phyloP scores from a whole-genome alignment of 2,329 filamentous ascomycete species.

The Hypoxylon sp. region DNA sequence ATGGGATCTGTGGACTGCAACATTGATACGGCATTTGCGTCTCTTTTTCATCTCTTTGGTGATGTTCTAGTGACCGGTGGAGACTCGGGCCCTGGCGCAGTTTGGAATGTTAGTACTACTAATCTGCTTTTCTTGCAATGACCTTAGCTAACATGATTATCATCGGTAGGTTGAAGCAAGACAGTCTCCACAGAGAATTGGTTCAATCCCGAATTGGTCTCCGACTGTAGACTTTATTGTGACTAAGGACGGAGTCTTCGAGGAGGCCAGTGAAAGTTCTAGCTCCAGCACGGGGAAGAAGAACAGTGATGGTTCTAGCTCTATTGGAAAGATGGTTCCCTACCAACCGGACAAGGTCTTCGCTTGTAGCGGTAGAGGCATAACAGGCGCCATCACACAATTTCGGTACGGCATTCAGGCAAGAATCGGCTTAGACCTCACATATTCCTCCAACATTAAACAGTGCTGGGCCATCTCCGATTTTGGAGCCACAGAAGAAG shows the following conservation, averaged over 20 bases:
- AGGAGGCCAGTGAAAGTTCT: constrained; percentile 64
- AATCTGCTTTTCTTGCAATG: neutral
- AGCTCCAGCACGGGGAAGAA: constrained; percentile 52
- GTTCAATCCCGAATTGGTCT: constrained; percentile 76
- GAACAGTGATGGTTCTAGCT: constrained; percentile 66
- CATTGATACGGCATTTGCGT: constrained; percentile 86
- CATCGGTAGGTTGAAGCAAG: constrained; percentile 67
- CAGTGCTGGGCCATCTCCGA: constrained; percentile 68
- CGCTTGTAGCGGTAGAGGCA: constrained; percentile 75
- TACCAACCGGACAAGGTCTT: constrained; percentile 71
- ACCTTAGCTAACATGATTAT: constrained; percentile 24
- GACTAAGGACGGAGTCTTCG: constrained; percentile 55
- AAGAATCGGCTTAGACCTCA: constrained; percentile 72
- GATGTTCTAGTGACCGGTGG: constrained; percentile 88
- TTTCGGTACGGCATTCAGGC: constrained; percentile 79
- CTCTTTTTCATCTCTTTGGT: constrained; percentile 75
- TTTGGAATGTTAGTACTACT: constrained; percentile 74
- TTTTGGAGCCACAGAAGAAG: constrained; percentile 44
- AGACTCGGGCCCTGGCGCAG: constrained; percentile 81
- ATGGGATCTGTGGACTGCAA: constrained; percentile 79
- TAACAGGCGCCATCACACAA: constrained; percentile 75
- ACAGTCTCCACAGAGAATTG: constrained; percentile 67
- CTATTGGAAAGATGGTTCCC: constrained; percentile 47
- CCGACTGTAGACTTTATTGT: constrained; percentile 70
- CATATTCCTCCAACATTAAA: constrained; percentile 64